Percentiles rank a stretch among this genome's conserved stretches.
These are phyloP conservation scores for Tricholoma bakamatsutake DNA, from an alignment of 768 basidiomycete species.

Conservation along the genomic window DNA sequence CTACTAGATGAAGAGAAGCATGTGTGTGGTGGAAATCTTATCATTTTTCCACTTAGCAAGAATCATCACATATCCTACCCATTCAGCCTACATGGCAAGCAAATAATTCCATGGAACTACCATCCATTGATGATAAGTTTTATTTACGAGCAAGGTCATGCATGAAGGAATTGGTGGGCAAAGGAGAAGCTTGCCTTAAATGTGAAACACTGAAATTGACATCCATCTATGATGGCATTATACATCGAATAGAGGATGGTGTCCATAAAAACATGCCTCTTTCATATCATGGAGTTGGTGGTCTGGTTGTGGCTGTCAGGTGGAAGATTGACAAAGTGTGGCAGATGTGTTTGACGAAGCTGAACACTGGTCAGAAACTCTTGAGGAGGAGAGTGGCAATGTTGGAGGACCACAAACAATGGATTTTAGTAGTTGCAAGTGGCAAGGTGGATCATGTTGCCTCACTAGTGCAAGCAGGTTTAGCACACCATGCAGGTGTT, in stretches of 20 bases:
- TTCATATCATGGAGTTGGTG: too few species aligned
- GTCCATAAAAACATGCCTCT: constrained; percentile 6
- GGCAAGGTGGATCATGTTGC: too few species aligned
- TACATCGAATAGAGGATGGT: background rate
- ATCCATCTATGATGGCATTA: background rate
- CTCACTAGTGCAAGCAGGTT: too few species aligned
- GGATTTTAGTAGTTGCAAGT: too few species aligned
- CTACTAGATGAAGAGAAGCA: background rate
- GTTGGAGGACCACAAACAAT: too few species aligned
- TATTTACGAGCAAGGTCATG: background rate
- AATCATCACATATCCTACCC: too few species aligned
- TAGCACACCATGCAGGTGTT: too few species aligned
- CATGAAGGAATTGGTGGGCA: background rate
- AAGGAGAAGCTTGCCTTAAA: background rate
- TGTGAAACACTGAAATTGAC: background rate
- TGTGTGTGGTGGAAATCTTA: background rate
- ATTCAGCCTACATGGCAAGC: too few species aligned
- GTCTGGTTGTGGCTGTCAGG: too few species aligned
- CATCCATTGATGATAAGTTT: background rate
- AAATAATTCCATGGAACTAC: too few species aligned
- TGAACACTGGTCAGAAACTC: constrained; percentile 7
- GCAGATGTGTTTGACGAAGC: constrained; percentile 1
- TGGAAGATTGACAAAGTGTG: constrained; percentile 2
- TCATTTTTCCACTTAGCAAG: too few species aligned
- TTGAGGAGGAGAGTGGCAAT: too few species aligned